Percentiles rank a stretch among this genome's conserved stretches.
Conservation (phyloP, 139 green algal species). For the Tetraselmis chui region DNA sequence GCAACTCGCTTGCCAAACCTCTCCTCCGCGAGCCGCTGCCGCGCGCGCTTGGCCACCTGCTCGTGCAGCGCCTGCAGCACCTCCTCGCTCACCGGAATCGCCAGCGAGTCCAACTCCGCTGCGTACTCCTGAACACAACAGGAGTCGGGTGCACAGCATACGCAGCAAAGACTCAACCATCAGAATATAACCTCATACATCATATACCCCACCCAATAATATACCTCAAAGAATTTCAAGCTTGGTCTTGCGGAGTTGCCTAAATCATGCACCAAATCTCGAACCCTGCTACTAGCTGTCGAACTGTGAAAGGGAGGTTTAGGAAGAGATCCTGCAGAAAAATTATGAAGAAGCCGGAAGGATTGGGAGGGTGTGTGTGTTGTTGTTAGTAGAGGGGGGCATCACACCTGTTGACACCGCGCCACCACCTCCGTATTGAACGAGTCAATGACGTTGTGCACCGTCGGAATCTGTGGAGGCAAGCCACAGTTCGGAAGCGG, state of each 20-base stretch:
- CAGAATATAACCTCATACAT: no score
- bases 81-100: constrained; percentile 43
- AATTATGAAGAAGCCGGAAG: no score
- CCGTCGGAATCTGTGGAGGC: constrained; percentile 39
- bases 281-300: no score
- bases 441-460: constrained; percentile 31
- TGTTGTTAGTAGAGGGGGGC: background rate
- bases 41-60: constrained; percentile 8
- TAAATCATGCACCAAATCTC: no score
- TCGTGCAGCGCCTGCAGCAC: constrained; percentile 22
- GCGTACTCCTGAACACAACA: background rate
- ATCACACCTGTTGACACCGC: background rate
- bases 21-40: constrained; percentile 34
- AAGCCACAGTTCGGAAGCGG: no score
- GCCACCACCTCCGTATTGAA: constrained; percentile 43
- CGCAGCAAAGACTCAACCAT: no score
- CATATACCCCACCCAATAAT: no score
- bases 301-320: no score
- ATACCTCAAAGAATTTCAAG: no score
- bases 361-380: background rate
- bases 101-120: constrained; percentile 21
- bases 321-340: no score
- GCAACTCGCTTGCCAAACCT: constrained; percentile 37
- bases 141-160: background rate
- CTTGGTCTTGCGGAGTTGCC: no score